Evolutionary conservation across 805 yeast species (phyloP).

Genomic region (Alloascoidea hylecoeti): DNA sequence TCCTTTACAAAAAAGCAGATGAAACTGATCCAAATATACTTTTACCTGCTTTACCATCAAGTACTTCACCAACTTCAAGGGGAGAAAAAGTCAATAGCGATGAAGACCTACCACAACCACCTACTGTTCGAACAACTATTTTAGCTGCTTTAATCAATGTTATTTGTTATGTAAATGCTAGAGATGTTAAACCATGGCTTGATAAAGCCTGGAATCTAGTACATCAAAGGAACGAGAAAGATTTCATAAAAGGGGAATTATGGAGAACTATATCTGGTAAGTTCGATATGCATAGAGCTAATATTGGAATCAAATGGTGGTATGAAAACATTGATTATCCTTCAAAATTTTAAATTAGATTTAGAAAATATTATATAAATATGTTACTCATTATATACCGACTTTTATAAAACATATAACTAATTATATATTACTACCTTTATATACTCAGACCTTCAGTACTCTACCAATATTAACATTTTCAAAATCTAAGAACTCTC

Average conservation of each 20-base stretch:
- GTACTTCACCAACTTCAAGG: background rate
- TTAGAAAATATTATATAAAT: too few relatives aligned
- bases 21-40: slow-evolving; percentile 18
- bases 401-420: too few relatives aligned
- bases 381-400: too few relatives aligned
- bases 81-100: slow-evolving; percentile 3
- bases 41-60: slow-evolving; percentile 8
- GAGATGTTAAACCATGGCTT: slow-evolving; percentile 26
- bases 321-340: slow-evolving; percentile 18
- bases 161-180: slow-evolving; percentile 32
- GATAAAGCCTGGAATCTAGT: slow-evolving; percentile 22
- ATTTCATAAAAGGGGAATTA: slow-evolving; percentile 22
- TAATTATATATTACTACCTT: too few relatives aligned
- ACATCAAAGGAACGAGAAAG: slow-evolving; percentile 16
- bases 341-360: background rate
- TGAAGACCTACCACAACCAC: slow-evolving; percentile 4
- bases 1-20: slow-evolving; percentile 22
- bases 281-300: slow-evolving; percentile 39
- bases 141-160: slow-evolving; percentile 26
- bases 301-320: slow-evolving; percentile 48
- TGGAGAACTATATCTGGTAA: slow-evolving; percentile 43
- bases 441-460: too few relatives aligned
- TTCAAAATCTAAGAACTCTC: too few relatives aligned
- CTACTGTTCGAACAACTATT: slow-evolving; percentile 24
- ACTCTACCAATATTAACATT: too few relatives aligned